Conservation (phyloP, 305 asterid genomes). For the Rubia tinctorum region DNA sequence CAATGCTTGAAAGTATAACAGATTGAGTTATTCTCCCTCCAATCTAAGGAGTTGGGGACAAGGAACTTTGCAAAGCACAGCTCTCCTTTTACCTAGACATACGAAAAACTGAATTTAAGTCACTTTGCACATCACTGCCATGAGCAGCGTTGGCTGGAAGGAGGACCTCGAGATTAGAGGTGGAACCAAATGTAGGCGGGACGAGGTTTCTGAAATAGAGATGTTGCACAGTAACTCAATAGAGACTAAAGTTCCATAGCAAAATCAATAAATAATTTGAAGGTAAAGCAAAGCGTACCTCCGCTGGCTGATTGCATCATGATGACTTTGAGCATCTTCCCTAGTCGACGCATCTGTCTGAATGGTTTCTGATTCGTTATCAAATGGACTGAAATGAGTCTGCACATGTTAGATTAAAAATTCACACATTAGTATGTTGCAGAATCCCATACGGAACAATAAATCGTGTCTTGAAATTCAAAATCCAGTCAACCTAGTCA, state of each 20-base stretch:
- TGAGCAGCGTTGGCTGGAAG: constrained; percentile 26
- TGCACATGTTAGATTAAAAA: constrained; percentile 15
- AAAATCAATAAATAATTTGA: not conserved
- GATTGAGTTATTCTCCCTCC: not conserved
- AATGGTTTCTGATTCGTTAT: constrained; percentile 27
- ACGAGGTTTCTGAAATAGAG: constrained; percentile 34
- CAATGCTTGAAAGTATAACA: not conserved
- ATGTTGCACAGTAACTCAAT: not conserved
- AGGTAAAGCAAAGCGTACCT: constrained; percentile 20
- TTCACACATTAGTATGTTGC: not conserved
- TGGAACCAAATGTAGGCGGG: constrained; percentile 54
- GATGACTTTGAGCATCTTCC: constrained; percentile 38
- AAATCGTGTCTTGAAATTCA: not conserved
- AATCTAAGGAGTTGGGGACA: not conserved
- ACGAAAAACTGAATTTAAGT: constrained; percentile 30
- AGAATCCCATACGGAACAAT: not conserved
- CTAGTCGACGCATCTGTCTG: constrained; percentile 23
- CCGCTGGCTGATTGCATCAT: constrained; percentile 18
- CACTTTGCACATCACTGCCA: constrained; percentile 26
- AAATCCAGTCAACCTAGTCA: not conserved
- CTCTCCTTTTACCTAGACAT: constrained; percentile 28
- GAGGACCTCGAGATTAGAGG: constrained; percentile 42
- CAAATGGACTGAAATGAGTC: constrained; percentile 35
- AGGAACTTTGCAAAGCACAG: not conserved
- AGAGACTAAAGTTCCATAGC: not conserved